phyloP scores from a whole-genome alignment of 306 rosid species.

The Vigna trinervia region DNA sequence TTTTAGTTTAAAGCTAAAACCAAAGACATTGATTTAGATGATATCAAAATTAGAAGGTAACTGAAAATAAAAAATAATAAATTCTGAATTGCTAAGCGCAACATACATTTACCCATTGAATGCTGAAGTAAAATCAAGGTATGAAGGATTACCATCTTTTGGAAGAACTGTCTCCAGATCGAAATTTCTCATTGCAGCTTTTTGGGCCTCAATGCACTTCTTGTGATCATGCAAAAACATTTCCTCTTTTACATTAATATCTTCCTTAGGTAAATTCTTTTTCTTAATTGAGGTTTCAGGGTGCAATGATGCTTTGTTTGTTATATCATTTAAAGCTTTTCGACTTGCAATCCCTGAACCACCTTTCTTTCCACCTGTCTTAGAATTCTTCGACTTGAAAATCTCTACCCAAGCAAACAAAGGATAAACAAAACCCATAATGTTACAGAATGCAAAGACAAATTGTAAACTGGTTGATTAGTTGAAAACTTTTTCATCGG shows the following conservation, averaged over 20 bases:
- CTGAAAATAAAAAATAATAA: background rate
- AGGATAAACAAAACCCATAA: conserved; percentile 24
- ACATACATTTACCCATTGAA: background rate
- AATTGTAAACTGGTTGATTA: background rate
- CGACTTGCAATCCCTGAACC: conserved; percentile 44
- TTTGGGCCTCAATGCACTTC: conserved; percentile 55
- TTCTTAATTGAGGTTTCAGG: conserved; percentile 48
- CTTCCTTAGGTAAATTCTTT: conserved; percentile 51
- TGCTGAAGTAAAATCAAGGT: background rate
- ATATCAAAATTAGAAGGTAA: background rate
- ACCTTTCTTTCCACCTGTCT: conserved; percentile 52
- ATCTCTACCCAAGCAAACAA: conserved; percentile 42
- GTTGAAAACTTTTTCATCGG: conserved; percentile 13
- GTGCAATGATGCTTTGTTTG: conserved; percentile 52
- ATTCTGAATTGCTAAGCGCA: background rate
- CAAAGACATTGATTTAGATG: conserved; percentile 4
- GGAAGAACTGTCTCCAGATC: conserved; percentile 57
- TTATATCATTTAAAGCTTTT: conserved; percentile 63
- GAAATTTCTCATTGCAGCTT: conserved; percentile 38
- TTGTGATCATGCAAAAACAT: conserved; percentile 64
- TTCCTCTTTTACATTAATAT: conserved; percentile 59
- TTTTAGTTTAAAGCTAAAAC: background rate
- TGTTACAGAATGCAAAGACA: conserved; percentile 11
- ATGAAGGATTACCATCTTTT: conserved; percentile 40
- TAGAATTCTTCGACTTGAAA: conserved; percentile 44